Conservation (phyloP, 2,329 filamentous ascomycete species). For the Diaporthe capsici region DNA sequence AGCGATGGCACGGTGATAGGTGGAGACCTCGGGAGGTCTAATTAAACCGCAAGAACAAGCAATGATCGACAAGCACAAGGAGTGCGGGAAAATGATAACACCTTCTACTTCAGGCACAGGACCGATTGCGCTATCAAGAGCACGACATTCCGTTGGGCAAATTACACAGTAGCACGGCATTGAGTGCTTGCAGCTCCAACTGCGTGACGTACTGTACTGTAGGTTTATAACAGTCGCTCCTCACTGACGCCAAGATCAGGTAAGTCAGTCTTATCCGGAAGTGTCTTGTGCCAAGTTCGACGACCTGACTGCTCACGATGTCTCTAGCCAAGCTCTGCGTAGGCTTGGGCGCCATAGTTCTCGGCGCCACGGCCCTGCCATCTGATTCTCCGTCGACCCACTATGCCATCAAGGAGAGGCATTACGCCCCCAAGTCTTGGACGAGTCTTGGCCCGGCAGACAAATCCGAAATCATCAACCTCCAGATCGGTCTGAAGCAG, state of each 20-base stretch:
- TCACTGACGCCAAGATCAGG: conserved; percentile 17
- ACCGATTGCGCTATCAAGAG: conserved; percentile 21
- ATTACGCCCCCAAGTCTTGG: conserved; percentile 41
- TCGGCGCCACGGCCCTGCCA: conserved; percentile 20
- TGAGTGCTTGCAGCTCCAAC: background rate
- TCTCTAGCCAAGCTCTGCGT: conserved; percentile 9
- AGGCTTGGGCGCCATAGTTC: conserved; percentile 7
- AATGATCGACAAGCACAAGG: conserved; percentile 14
- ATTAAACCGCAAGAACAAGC: background rate
- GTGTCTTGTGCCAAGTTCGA: conserved; percentile 1
- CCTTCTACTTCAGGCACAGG: conserved; percentile 9
- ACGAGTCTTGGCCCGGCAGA: conserved; percentile 38
- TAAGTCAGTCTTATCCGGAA: background rate
- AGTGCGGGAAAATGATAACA: conserved; percentile 1
- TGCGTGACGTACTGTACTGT: background rate
- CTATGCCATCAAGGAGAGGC: conserved; percentile 29
- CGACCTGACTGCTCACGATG: conserved; percentile 3
- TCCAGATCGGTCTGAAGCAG: conserved; percentile 40
- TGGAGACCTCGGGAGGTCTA: conserved; percentile 5
- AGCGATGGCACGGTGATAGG: conserved; percentile 1
- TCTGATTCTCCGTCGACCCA: conserved; percentile 18
- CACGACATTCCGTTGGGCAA: conserved; percentile 8
- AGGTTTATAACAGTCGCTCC: conserved; percentile 24
- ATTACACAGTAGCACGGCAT: background rate
- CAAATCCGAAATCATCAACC: conserved; percentile 34